These are phyloP conservation scores for Fusarium napiforme DNA, from an alignment of 2,329 filamentous ascomycete species.

Conservation along the genomic window DNA sequence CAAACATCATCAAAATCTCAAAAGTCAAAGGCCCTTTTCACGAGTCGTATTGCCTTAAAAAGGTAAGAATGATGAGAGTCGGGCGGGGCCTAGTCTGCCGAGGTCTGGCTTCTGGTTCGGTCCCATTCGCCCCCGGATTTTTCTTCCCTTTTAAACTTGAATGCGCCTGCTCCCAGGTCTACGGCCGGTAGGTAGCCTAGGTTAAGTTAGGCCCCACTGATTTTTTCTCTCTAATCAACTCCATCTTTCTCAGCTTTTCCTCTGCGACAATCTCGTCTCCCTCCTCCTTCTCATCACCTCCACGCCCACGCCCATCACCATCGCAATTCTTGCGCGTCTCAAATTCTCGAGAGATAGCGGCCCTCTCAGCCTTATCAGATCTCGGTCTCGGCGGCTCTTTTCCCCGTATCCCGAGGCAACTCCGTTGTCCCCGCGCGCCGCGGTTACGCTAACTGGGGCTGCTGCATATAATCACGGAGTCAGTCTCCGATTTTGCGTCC, in stretches of 20 bases:
- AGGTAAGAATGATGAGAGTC: constrained; percentile 25
- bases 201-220: constrained; percentile 19
- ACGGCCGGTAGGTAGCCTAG: neutral
- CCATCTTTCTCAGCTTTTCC: constrained; percentile 31
- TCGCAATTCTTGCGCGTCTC: neutral
- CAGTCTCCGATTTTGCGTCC: constrained; percentile 38
- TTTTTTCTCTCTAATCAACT: constrained; percentile 34
- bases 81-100: constrained; percentile 32
- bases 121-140: constrained; percentile 43
- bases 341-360: neutral
- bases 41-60: constrained; percentile 8
- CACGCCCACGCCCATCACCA: constrained; percentile 12
- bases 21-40: constrained; percentile 1
- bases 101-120: constrained; percentile 38
- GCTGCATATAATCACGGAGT: constrained; percentile 38
- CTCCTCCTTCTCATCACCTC: constrained; percentile 1
- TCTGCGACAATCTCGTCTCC: constrained; percentile 7
- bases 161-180: constrained; percentile 10
- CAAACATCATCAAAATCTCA: neutral
- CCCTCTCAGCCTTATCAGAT: neutral
- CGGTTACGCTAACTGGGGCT: constrained; percentile 36
- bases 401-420: constrained; percentile 34
- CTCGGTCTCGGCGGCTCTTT: constrained; percentile 14
- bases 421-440: constrained; percentile 35
- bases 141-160: constrained; percentile 38